Percentiles rank a stretch among this genome's conserved stretches.
Conservation (phyloP, 1,139 yeast species). For the Kurtzmaniella natalensis region DNA sequence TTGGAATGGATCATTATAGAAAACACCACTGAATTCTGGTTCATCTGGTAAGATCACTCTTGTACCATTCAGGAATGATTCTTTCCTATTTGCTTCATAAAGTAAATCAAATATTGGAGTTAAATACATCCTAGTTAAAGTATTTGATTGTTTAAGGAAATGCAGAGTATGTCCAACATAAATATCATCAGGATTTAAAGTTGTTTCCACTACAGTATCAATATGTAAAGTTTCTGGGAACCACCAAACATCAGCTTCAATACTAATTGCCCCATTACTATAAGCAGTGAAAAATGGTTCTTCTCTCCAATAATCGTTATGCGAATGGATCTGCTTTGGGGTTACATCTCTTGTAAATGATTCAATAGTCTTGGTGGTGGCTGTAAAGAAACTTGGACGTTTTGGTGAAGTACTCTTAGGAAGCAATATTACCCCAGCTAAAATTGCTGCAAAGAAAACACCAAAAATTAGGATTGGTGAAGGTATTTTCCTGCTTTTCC, state of each 20-base stretch:
- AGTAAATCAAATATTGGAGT: conserved; percentile 48
- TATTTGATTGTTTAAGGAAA: conserved; percentile 39
- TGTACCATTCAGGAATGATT: conserved; percentile 10
- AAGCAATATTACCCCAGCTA: background rate
- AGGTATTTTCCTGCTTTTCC: background rate
- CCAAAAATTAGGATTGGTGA: background rate
- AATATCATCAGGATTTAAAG: conserved; percentile 33
- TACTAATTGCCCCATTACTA: conserved; percentile 52
- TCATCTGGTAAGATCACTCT: conserved; percentile 3
- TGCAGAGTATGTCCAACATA: conserved; percentile 64
- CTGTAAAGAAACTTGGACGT: background rate
- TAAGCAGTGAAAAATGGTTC: conserved; percentile 63
- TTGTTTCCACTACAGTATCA: conserved; percentile 19
- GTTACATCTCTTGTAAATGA: conserved; percentile 46
- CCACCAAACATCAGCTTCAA: conserved; percentile 73
- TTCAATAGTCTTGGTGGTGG: conserved; percentile 19
- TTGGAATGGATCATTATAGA: conserved; percentile 36
- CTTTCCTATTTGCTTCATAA: conserved; percentile 38
- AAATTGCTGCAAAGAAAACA: background rate
- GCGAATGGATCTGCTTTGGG: conserved; percentile 58
- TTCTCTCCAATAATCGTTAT: conserved; percentile 71
- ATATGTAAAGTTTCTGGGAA: conserved; percentile 26
- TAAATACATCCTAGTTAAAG: conserved; percentile 50
- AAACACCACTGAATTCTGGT: conserved; percentile 21
- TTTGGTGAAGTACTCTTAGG: background rate